These are phyloP conservation scores for Mycena crocata DNA, from an alignment of 768 basidiomycete species.

Conservation along the genomic window DNA sequence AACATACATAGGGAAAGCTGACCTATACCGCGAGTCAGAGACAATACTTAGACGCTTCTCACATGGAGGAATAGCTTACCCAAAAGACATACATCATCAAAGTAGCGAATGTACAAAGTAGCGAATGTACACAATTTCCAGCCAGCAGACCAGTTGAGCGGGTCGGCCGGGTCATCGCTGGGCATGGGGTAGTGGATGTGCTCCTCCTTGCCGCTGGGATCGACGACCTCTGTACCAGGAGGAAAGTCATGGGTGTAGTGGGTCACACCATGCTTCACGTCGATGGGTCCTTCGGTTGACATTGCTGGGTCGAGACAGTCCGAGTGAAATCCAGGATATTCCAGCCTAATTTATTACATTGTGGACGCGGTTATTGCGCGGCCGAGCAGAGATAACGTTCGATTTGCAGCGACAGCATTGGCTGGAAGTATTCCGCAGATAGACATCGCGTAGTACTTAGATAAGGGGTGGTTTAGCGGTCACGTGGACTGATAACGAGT, in stretches of 20 bases:
- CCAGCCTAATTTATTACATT: background rate
- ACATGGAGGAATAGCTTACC: conserved; percentile 17
- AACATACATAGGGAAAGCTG: background rate
- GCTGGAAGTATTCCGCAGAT: too few species aligned
- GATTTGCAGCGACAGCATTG: too few species aligned
- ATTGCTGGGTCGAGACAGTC: background rate
- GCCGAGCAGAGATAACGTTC: background rate
- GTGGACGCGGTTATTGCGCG: background rate
- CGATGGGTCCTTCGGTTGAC: conserved; percentile 24
- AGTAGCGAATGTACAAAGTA: conserved; percentile 2
- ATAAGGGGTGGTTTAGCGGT: too few species aligned
- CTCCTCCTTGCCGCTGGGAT: conserved; percentile 17
- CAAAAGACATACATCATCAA: conserved; percentile 22
- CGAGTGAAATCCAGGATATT: background rate
- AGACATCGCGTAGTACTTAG: too few species aligned
- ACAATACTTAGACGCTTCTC: too few species aligned
- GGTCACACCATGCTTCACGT: conserved; percentile 26
- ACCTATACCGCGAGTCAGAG: too few species aligned
- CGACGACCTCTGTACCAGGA: conserved; percentile 23
- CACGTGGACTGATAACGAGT: too few species aligned
- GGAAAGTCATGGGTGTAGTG: conserved; percentile 26
- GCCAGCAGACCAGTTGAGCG: conserved; percentile 15
- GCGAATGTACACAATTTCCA: conserved; percentile 11
- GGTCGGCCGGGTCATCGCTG: conserved; percentile 19
- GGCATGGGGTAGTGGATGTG: conserved; percentile 26